Evolutionary conservation across 2,329 filamentous ascomycete genomes (phyloP).

Genomic region (Ramularia endophylla): DNA sequence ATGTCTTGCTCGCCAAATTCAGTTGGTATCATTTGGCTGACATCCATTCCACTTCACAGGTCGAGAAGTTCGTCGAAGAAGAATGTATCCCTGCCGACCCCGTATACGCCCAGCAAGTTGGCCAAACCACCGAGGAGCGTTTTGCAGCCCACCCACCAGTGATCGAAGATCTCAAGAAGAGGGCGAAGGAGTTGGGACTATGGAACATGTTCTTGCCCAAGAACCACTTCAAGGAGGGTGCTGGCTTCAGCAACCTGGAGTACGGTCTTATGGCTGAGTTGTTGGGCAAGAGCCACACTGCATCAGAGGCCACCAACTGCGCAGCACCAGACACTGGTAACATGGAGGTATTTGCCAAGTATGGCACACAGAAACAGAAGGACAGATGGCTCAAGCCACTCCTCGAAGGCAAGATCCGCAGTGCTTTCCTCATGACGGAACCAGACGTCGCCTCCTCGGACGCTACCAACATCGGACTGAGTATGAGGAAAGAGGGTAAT

Average conservation of each 20-base stretch:
- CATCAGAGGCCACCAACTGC: constrained; percentile 80
- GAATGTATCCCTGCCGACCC: constrained; percentile 74
- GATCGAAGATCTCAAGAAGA: constrained; percentile 82
- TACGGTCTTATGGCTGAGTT: constrained; percentile 98
- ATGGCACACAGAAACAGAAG: constrained; percentile 46
- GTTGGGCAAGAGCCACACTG: constrained; percentile 76
- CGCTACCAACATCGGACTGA: constrained; percentile 52
- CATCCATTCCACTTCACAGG: constrained; percentile 6
- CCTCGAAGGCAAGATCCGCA: constrained; percentile 44
- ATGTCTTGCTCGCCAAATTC: no score
- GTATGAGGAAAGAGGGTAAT: constrained; percentile 75
- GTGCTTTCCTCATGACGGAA: constrained; percentile 43
- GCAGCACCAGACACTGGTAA: constrained; percentile 47
- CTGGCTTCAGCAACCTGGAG: constrained; percentile 91
- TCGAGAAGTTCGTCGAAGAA: constrained; percentile 95
- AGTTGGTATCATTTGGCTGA: constrained; percentile 3
- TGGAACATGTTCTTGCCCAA: constrained; percentile 99
- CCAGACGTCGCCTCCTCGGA: constrained; percentile 47
- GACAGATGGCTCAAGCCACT: constrained; percentile 45
- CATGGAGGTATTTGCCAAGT: constrained; percentile 49
- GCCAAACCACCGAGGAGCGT: constrained; percentile 60
- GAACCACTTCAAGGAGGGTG: constrained; percentile 91
- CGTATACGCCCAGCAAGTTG: constrained; percentile 73
- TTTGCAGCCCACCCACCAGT: constrained; percentile 76
- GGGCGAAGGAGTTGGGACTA: constrained; percentile 74